Conservation (phyloP, 768 basidiomycete genomes). For the Crassisporium funariophilum region DNA sequence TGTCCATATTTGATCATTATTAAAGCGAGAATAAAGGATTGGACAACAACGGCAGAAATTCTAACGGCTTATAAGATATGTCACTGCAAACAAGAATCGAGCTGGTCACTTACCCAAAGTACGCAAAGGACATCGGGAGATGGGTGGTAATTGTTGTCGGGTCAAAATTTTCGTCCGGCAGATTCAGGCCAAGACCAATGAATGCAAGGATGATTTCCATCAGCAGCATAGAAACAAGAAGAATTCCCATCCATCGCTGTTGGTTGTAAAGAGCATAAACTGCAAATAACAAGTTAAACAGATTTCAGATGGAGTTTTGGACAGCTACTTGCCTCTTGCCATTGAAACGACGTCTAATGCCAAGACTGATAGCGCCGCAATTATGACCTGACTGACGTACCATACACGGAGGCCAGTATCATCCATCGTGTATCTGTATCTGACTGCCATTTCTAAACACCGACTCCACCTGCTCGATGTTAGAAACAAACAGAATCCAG, state of each 20-base stretch:
- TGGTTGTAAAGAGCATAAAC: constrained; percentile 34
- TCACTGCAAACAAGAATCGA: not conserved
- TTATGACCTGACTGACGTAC: constrained; percentile 28
- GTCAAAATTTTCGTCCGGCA: constrained; percentile 12
- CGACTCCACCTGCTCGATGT: constrained; percentile 10
- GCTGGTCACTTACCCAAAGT: constrained; percentile 20
- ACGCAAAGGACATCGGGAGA: constrained; percentile 26
- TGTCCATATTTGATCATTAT: constrained; percentile 21
- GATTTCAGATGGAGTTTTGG: too few species aligned
- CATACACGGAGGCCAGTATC: constrained; percentile 16
- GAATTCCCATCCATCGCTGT: constrained; percentile 18
- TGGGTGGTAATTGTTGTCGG: constrained; percentile 12
- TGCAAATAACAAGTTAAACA: too few species aligned
- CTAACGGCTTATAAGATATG: constrained; percentile 7
- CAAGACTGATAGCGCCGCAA: constrained; percentile 23
- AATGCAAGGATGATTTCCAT: constrained; percentile 20
- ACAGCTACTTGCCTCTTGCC: constrained; percentile 28
- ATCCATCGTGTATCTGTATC: constrained; percentile 11
- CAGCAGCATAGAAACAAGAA: constrained; percentile 21
- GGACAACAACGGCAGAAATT: constrained; percentile 21
- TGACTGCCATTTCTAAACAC: constrained; percentile 15
- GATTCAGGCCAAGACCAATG: constrained; percentile 17
- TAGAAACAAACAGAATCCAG: constrained; percentile 1
- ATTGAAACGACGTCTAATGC: constrained; percentile 32
- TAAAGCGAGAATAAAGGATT: constrained; percentile 19